Evolutionary conservation across 2,329 filamentous ascomycete species (phyloP), one percentile per base, ranked within the genome.

Genomic region (Talaromyces sp.): DNA sequence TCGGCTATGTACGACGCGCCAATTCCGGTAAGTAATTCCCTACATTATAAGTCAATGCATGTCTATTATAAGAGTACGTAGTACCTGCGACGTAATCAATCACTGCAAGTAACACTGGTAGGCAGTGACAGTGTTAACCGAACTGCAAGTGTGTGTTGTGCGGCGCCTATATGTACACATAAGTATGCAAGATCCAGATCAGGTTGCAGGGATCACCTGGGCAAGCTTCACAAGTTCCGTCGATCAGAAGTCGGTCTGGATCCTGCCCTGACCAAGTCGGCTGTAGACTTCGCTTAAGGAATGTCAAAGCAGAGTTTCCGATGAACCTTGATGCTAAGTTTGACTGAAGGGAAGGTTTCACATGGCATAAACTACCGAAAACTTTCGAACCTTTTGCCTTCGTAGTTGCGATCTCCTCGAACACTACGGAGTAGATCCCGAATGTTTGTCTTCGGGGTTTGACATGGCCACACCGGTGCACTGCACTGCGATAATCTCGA

Each of bases 181-280:
- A 28, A 28, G 4, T 50, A 56, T 50, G 54, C 43, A 50, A 56
- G 54, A 56, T 56, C 53, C 37, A 37, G 40, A 36, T 48, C 53
- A 56, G 2, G 54, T 21, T 55, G 17, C 53, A 36, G 37, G 17
- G 10, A 21, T 19, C 39, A n/a, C n/a, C n/a, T n/a, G n/a, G n/a
- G n/a, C n/a, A 39, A 50, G 35, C 22, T 19, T 31, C 22, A 5
- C 8, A 37, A n/a, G 19, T 35, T 9, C 10, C 37, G 28, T 50
- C n/a, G 36, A 11, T 40, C 25, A 48, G 21, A 31, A 56, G 54
- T 50, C 54, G 54, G 35, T 50, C 54, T 56, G 41, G 53, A 56
- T 22, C 45, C 28, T 28, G 25, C n/a, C 8, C 39, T n/a, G n/a
- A n/a, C n/a, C n/a, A n/a, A 19, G 10, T n/a, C 33, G 45, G 45